Evolutionary conservation across 192 early-diverging fungal genomes (phyloP).

Genomic region (Dissophora globulifera): DNA sequence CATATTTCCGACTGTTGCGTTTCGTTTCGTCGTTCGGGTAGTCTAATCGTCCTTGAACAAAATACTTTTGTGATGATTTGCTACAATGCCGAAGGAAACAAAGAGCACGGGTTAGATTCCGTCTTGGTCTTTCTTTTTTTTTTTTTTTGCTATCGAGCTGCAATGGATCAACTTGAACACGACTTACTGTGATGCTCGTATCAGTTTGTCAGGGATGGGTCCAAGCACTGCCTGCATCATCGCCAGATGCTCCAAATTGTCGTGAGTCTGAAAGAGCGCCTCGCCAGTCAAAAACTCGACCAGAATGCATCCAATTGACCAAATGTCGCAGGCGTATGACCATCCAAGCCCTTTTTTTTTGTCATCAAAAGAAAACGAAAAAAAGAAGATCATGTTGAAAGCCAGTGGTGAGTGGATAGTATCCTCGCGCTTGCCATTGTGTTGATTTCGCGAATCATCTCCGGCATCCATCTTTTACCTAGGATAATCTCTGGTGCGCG

Average conservation of each 20-base stretch:
- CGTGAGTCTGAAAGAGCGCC: slow-evolving; percentile 97
- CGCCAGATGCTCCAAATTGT: slow-evolving; percentile 95
- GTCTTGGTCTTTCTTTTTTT: too few species aligned
- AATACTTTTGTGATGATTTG: slow-evolving; percentile 63
- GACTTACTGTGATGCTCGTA: slow-evolving; percentile 59
- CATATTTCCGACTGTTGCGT: slow-evolving; percentile 67
- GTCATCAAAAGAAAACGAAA: not conserved
- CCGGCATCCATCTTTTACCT: slow-evolving; percentile 54
- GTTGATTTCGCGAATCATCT: too few species aligned
- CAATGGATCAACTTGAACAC: not conserved
- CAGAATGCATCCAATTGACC: slow-evolving; percentile 97
- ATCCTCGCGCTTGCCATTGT: too few species aligned
- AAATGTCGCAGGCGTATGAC: slow-evolving; percentile 98
- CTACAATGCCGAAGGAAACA: not conserved
- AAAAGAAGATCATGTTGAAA: too few species aligned
- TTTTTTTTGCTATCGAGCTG: too few species aligned
- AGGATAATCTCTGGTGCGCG: slow-evolving; percentile 97
- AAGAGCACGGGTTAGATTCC: too few species aligned
- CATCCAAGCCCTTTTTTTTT: slow-evolving; percentile 72
- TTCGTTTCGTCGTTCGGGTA: slow-evolving; percentile 69
- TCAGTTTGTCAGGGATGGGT: slow-evolving; percentile 73
- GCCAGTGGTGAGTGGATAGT: too few species aligned
- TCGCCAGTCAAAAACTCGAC: slow-evolving; percentile 95
- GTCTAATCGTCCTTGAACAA: slow-evolving; percentile 56
- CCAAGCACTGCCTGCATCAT: slow-evolving; percentile 97